Evolutionary conservation across 2,329 filamentous ascomycete species (phyloP).

Genomic region (Alternaria triticina): DNA sequence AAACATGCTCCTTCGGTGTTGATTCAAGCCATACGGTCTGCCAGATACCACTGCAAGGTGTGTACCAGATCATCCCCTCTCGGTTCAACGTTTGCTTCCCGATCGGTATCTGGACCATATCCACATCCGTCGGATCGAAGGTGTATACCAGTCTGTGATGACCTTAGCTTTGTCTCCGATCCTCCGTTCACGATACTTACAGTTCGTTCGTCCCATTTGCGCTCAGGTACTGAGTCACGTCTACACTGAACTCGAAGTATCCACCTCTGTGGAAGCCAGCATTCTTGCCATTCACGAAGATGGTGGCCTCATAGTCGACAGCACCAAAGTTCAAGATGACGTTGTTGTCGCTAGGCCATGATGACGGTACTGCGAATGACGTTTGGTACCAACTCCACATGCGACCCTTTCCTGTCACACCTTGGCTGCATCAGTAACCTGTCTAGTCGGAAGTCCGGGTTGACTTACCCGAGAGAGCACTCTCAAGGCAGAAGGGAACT

Average conservation of each 20-base stretch:
- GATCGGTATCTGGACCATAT: constrained; percentile 64
- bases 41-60: constrained; percentile 76
- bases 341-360: constrained; percentile 52
- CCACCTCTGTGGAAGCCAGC: constrained; percentile 65
- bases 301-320: constrained; percentile 63
- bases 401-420: constrained; percentile 49
- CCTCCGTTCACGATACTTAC: constrained; percentile 42
- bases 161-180: neutral
- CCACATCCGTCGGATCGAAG: constrained; percentile 69
- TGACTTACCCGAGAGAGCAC: constrained; percentile 56
- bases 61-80: constrained; percentile 70
- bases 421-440: constrained; percentile 47
- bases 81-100: constrained; percentile 68
- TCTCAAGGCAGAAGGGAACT: constrained; percentile 62
- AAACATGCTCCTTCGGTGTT: constrained; percentile 64
- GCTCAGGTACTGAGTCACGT: constrained; percentile 59
- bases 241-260: constrained; percentile 67
- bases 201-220: constrained; percentile 60
- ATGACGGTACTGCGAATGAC: constrained; percentile 57
- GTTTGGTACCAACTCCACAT: constrained; percentile 59
- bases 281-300: constrained; percentile 64
- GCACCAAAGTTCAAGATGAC: constrained; percentile 65
- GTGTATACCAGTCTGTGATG: constrained; percentile 66
- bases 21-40: constrained; percentile 74
- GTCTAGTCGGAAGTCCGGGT: constrained; percentile 28